These are phyloP conservation scores for Didymella lethalis DNA, from an alignment of 2,329 filamentous ascomycete species.

Conservation along the genomic window DNA sequence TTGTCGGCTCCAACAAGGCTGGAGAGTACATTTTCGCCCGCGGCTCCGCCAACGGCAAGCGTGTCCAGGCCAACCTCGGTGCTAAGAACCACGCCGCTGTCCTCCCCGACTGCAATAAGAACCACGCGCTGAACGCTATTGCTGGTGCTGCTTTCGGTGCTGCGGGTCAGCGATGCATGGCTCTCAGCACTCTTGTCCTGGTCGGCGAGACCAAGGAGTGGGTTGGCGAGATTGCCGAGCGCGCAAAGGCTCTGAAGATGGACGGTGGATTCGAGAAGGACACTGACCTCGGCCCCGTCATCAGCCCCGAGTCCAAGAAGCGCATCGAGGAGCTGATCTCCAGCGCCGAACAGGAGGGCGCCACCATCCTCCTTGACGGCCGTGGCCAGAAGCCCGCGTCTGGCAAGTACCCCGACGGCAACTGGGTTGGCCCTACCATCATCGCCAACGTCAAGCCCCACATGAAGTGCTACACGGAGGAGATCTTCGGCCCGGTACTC, in stretches of 20 bases:
- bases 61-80: conserved; percentile 85
- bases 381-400: conserved; percentile 74
- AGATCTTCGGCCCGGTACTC: conserved; percentile 86
- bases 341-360: conserved; percentile 80
- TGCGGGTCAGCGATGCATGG: conserved; percentile 87
- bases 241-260: conserved; percentile 75
- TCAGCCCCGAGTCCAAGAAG: conserved; percentile 78
- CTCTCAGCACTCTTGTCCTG: conserved; percentile 81
- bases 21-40: conserved; percentile 85
- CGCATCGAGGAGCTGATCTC: conserved; percentile 79
- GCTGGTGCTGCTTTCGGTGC: conserved; percentile 85
- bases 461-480: conserved; percentile 85
- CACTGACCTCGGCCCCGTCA: conserved; percentile 82
- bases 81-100: conserved; percentile 90
- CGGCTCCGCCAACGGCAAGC: conserved; percentile 84
- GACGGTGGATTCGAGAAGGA: conserved; percentile 83
- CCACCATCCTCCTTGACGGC: conserved; percentile 82
- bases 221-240: conserved; percentile 79
- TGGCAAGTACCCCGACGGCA: conserved; percentile 81
- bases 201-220: conserved; percentile 86
- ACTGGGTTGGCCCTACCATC: conserved; percentile 83
- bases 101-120: conserved; percentile 87
- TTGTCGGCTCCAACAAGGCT: conserved; percentile 87
- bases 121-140: conserved; percentile 85
- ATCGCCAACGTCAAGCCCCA: conserved; percentile 80